Percentiles rank a stretch among this genome's conserved stretches.
phyloP scores from a whole-genome alignment of 139 green algal genomes.

The Volvox reticuliferus region DNA sequence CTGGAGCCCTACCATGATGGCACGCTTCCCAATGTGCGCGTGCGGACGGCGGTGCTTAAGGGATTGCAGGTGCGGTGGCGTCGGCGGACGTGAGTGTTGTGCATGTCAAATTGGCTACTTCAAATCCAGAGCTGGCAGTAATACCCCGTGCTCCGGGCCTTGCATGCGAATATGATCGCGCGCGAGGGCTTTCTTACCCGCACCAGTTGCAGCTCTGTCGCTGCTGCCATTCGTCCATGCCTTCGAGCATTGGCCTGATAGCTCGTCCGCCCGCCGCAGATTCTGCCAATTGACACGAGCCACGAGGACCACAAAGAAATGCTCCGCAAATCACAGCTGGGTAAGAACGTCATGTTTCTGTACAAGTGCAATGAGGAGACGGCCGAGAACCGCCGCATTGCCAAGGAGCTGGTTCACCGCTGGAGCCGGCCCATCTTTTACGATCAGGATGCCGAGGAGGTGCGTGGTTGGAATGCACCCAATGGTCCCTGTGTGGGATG shows the following conservation, averaged over 20 bases:
- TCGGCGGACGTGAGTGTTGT: background rate
- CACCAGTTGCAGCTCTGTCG: too few species aligned
- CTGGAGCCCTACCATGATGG: conserved; percentile 68
- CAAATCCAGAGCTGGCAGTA: too few species aligned
- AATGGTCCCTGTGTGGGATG: too few species aligned
- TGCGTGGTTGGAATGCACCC: background rate
- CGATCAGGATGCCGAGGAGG: conserved; percentile 41
- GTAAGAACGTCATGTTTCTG: conserved; percentile 66
- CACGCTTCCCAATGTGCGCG: conserved; percentile 61
- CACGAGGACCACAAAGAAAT: conserved; percentile 61
- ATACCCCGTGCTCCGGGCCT: too few species aligned
- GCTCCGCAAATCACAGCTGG: conserved; percentile 59
- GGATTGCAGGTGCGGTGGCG: conserved; percentile 40
- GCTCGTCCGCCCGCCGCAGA: background rate
- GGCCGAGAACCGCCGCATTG: conserved; percentile 54
- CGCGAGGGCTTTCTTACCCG: too few species aligned
- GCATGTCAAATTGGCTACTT: too few species aligned
- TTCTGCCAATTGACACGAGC: conserved; percentile 64
- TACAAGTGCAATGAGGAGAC: conserved; percentile 60
- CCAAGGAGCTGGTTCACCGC: conserved; percentile 63
- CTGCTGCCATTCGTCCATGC: too few species aligned
- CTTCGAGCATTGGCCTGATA: too few species aligned
- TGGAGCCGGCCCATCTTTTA: conserved; percentile 58
- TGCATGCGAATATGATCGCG: too few species aligned
- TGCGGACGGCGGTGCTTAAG: conserved; percentile 54